Conservation (phyloP, 2,329 filamentous ascomycete species). For the Fusarium irregulare region DNA sequence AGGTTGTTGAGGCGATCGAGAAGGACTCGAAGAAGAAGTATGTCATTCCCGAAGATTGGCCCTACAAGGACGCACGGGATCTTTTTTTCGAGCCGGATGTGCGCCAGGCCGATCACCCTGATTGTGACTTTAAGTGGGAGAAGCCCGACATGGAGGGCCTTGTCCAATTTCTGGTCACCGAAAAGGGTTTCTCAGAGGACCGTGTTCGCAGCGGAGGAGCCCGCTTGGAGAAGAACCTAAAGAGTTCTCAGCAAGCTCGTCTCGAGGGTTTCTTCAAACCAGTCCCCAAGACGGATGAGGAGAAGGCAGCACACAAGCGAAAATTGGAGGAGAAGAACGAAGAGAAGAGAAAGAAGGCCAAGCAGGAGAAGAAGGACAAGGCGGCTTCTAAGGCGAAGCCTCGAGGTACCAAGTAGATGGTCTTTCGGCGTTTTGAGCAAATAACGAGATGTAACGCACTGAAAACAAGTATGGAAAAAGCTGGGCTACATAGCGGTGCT, state of each 20-base stretch:
- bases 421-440: background rate
- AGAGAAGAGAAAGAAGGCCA: constrained; percentile 94
- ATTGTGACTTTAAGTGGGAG: constrained; percentile 99
- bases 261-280: constrained; percentile 98
- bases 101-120: constrained; percentile 80
- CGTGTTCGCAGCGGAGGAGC: constrained; percentile 83
- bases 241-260: constrained; percentile 88
- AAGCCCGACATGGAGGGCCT: constrained; percentile 90
- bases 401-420: constrained; percentile 62
- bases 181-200: constrained; percentile 98
- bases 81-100: constrained; percentile 95
- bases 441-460: constrained; percentile 7
- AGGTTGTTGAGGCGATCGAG: constrained; percentile 83
- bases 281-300: constrained; percentile 84
- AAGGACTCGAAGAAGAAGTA: constrained; percentile 83
- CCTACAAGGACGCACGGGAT: constrained; percentile 88
- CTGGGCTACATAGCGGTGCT: background rate
- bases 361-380: constrained; percentile 95
- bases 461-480: constrained; percentile 7
- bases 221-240: constrained; percentile 88
- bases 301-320: constrained; percentile 87
- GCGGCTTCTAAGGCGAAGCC: constrained; percentile 90
- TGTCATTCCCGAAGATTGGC: constrained; percentile 94
- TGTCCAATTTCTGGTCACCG: constrained; percentile 87
- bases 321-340: constrained; percentile 94